Evolutionary conservation across 202 grass and related monocot genomes (phyloP).

Genomic region (Cymbopogon flexuosus): DNA sequence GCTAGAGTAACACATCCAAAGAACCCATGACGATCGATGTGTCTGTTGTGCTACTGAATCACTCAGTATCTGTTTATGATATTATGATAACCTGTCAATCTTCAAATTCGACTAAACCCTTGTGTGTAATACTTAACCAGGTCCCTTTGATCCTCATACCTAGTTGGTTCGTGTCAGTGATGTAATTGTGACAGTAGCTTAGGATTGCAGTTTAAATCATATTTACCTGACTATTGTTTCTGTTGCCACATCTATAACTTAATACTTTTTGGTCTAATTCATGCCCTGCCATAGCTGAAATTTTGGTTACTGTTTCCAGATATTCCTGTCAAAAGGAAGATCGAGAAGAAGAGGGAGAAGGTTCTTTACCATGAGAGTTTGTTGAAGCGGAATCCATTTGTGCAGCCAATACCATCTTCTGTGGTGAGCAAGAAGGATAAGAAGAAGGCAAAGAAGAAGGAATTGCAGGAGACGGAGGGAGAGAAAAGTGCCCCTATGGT

Average conservation of each 20-base stretch:
- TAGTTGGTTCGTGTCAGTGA: background rate
- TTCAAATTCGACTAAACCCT: background rate
- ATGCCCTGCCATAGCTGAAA: background rate
- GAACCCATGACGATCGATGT: background rate
- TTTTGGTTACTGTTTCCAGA: slow-evolving; percentile 23
- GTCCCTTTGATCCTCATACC: background rate
- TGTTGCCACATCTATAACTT: background rate
- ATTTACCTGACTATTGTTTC: background rate
- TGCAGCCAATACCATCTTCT: slow-evolving; percentile 72
- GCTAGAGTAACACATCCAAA: background rate
- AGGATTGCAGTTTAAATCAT: background rate
- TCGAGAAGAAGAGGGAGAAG: slow-evolving; percentile 73
- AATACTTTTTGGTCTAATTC: background rate
- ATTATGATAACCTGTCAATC: background rate
- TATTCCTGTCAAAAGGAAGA: slow-evolving; percentile 67
- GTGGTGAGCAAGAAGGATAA: slow-evolving; percentile 55
- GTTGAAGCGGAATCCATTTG: slow-evolving; percentile 64
- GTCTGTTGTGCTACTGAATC: background rate
- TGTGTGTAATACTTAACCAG: background rate
- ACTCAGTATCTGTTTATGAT: background rate
- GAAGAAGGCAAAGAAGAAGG: slow-evolving; percentile 45
- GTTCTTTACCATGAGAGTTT: slow-evolving; percentile 71
- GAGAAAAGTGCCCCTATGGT: slow-evolving; percentile 41
- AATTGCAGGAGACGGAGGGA: slow-evolving; percentile 10
- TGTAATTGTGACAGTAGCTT: background rate